Conservation (phyloP, 2,329 filamentous ascomycete species). For the Monosporascus sp. region DNA sequence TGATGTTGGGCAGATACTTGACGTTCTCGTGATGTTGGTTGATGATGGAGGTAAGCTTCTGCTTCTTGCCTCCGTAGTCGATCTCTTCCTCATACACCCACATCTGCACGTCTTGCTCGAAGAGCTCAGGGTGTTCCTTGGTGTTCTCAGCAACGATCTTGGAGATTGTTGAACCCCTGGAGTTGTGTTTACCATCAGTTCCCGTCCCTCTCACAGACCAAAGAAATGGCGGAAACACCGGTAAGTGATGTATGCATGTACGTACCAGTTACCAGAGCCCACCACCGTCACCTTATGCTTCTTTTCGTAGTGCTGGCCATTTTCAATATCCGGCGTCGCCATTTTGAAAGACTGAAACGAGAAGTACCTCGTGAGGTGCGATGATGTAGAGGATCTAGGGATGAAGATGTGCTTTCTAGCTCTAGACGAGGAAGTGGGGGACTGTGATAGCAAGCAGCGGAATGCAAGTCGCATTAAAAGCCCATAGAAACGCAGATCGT, state of each 20-base stretch:
- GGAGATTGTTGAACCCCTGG: constrained; percentile 90
- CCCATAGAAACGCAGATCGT: too few relatives aligned
- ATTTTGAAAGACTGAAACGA: constrained; percentile 18
- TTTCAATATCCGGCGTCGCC: constrained; percentile 30
- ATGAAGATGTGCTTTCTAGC: background rate
- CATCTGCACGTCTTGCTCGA: constrained; percentile 91
- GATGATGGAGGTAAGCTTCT: constrained; percentile 88
- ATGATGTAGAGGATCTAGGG: background rate
- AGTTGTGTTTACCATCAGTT: constrained; percentile 9
- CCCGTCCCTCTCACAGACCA: background rate
- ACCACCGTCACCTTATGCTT: constrained; percentile 92
- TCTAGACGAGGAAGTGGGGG: background rate
- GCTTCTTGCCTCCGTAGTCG: constrained; percentile 58
- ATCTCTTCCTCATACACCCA: constrained; percentile 98
- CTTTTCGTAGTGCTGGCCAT: constrained; percentile 43
- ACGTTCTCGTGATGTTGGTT: constrained; percentile 92
- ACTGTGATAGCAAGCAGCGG: background rate
- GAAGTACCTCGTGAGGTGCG: constrained; percentile 1
- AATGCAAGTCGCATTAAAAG: background rate
- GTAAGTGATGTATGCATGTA: background rate
- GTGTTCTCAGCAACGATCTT: constrained; percentile 97
- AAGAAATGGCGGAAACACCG: too few relatives aligned
- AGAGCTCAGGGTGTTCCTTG: constrained; percentile 68
- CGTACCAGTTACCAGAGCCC: constrained; percentile 91
- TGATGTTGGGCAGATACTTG: constrained; percentile 92